These are phyloP conservation scores for Spathaspora sp. DNA, from an alignment of 1,139 yeast species.

Conservation along the genomic window DNA sequence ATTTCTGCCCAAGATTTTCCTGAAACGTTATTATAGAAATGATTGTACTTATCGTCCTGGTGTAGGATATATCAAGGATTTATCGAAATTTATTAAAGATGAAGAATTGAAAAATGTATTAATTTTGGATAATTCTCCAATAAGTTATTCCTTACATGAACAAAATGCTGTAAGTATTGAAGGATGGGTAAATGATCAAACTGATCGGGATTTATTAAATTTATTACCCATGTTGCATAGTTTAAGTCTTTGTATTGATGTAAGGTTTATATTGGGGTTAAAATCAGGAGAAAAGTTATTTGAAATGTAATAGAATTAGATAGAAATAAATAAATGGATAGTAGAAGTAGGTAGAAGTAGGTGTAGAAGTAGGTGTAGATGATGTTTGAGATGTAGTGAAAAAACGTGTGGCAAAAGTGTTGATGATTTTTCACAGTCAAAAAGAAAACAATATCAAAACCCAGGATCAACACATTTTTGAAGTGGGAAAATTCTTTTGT, in stretches of 20 bases:
- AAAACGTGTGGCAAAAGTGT: not conserved
- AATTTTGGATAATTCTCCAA: constrained; percentile 89
- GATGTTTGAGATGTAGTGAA: not conserved
- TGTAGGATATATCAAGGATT: constrained; percentile 87
- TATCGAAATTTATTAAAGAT: constrained; percentile 49
- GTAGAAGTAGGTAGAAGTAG: not conserved
- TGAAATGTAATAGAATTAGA: constrained; percentile 24
- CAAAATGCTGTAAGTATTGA: constrained; percentile 90
- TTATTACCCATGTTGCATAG: constrained; percentile 80
- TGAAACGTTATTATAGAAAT: constrained; percentile 69
- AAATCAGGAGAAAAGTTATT: constrained; percentile 76
- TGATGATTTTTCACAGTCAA: not conserved
- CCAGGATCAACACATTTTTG: no score
- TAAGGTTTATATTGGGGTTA: constrained; percentile 74
- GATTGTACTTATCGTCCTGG: constrained; percentile 77
- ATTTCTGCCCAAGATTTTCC: constrained; percentile 30
- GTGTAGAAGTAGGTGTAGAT: not conserved
- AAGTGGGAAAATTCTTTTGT: no score
- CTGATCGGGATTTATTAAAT: constrained; percentile 78
- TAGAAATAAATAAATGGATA: not conserved
- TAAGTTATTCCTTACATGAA: constrained; percentile 79
- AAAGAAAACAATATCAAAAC: no score
- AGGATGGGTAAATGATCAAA: constrained; percentile 97
- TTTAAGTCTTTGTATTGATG: constrained; percentile 79
- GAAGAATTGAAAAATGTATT: constrained; percentile 71